Evolutionary conservation across 441 rosid genomes (phyloP).

Genomic region (Dalechampia spathulata): DNA sequence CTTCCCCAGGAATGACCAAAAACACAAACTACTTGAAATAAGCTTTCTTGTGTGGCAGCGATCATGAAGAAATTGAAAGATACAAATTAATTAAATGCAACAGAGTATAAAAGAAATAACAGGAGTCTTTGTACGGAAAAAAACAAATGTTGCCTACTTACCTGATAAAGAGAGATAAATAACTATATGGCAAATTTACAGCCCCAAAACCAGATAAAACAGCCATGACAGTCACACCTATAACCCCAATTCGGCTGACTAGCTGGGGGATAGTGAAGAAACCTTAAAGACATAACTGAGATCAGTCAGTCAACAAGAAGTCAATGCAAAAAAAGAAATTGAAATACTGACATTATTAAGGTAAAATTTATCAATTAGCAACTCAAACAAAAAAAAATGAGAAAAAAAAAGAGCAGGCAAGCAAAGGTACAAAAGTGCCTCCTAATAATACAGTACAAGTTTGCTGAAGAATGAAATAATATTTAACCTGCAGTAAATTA

Average conservation of each 20-base stretch:
- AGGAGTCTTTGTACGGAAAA: neutral
- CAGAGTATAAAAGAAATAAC: neutral
- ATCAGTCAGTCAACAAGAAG: conserved; percentile 6
- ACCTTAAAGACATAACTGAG: conserved; percentile 41
- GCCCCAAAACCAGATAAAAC: conserved; percentile 98
- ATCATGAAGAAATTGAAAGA: neutral
- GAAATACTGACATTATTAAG: too few species aligned
- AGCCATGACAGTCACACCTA: conserved; percentile 99
- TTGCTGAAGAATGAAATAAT: too few species aligned
- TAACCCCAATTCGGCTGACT: conserved; percentile 96
- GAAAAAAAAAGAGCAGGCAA: too few species aligned
- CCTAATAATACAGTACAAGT: too few species aligned
- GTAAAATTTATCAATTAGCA: too few species aligned
- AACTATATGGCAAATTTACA: conserved; percentile 96
- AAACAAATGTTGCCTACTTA: conserved; percentile 10
- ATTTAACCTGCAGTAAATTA: too few species aligned
- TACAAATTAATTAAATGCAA: neutral
- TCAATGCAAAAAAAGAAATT: too few species aligned
- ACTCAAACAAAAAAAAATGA: too few species aligned
- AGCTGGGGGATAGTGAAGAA: conserved; percentile 95
- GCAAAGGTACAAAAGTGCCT: too few species aligned
- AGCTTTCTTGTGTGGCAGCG: neutral
- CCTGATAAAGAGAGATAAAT: conserved; percentile 96
- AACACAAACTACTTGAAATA: neutral
- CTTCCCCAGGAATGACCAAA: neutral